A percentile compares a stretch with the other conserved stretches of the same genome.
These are phyloP conservation scores for Aspergillus bombycis DNA, from an alignment of 2,329 filamentous ascomycete species.

Conservation along the genomic window DNA sequence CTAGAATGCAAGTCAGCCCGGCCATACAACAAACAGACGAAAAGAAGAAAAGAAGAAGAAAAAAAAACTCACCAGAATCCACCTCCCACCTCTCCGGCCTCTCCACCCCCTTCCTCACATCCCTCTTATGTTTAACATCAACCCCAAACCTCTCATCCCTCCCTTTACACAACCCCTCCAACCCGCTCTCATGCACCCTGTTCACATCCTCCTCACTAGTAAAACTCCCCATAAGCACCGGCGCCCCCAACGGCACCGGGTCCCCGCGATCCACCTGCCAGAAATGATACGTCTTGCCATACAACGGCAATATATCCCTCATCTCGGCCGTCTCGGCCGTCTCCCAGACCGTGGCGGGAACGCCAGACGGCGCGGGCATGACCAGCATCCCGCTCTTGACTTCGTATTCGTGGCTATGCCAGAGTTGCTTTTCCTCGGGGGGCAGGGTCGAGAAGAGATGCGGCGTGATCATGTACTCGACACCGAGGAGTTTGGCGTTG, in stretches of 20 bases:
- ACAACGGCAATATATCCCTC: conserved; percentile 72
- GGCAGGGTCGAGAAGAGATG: conserved; percentile 68
- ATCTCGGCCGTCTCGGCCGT: conserved; percentile 77
- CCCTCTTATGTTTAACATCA: conserved; percentile 55
- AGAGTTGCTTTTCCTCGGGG: conserved; percentile 69
- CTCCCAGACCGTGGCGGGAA: conserved; percentile 69
- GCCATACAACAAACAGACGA: no score
- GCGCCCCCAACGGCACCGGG: conserved; percentile 61
- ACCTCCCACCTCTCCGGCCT: conserved; percentile 21
- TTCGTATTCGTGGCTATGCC: conserved; percentile 70
- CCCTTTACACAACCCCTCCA: conserved; percentile 48
- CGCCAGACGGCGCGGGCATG: conserved; percentile 40
- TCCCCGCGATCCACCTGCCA: conserved; percentile 84
- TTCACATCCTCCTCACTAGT: conserved; percentile 31
- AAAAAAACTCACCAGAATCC: conserved; percentile 37
- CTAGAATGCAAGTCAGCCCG: conserved; percentile 21
- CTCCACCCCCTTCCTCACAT: conserved; percentile 56
- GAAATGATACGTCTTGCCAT: conserved; percentile 83
- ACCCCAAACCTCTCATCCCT: conserved; percentile 59
- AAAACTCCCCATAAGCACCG: conserved; percentile 68
- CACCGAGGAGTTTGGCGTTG: conserved; percentile 74
- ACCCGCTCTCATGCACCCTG: conserved; percentile 27
- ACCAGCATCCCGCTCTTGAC: conserved; percentile 49
- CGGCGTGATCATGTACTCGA: conserved; percentile 85
- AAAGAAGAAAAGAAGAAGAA: neutral